Percentiles rank a stretch among this genome's conserved stretches.
These are phyloP conservation scores for Adiantum capillusveneris DNA, from an alignment of 75 land plant genomes.

Conservation along the genomic window DNA sequence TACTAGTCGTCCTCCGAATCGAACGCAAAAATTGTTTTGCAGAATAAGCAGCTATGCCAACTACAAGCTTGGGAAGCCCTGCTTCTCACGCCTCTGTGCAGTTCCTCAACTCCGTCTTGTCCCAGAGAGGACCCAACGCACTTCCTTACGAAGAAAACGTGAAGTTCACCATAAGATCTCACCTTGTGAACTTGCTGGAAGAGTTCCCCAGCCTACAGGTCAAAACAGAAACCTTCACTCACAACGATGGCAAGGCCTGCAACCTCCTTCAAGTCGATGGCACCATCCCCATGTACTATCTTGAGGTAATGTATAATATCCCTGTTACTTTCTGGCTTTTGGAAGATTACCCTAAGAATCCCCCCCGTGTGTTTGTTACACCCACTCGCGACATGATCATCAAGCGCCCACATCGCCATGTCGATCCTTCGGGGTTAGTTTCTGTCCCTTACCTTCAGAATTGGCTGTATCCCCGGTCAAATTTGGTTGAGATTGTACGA, in stretches of 20 bases:
- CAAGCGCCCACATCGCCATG: constrained; percentile 40
- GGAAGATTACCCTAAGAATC: constrained; percentile 38
- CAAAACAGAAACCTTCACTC: constrained; percentile 28
- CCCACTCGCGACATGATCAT: constrained; percentile 28
- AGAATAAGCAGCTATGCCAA: too few relatives aligned
- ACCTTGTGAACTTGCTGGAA: constrained; percentile 40
- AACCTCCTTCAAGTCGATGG: constrained; percentile 48
- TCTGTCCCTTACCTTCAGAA: constrained; percentile 30
- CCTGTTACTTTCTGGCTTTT: constrained; percentile 65
- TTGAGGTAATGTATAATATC: constrained; percentile 29
- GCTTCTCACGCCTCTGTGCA: constrained; percentile 4
- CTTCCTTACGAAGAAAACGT: constrained; percentile 48
- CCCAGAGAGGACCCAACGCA: constrained; percentile 27
- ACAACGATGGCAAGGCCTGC: constrained; percentile 47
- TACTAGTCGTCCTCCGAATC: too few relatives aligned
- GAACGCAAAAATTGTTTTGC: too few relatives aligned
- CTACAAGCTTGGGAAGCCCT: too few relatives aligned
- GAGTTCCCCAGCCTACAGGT: constrained; percentile 33
- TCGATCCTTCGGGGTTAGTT: constrained; percentile 39
- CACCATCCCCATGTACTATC: constrained; percentile 28
- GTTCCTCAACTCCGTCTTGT: constrained; percentile 38
- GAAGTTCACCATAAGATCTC: constrained; percentile 49
- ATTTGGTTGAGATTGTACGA: constrained; percentile 45
- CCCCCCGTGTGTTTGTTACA: constrained; percentile 46
- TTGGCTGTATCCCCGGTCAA: constrained; percentile 45